Base-by-base conservation (phyloP, 352 stramenopile genomes). In the Phytophthora palmivora region DNA sequence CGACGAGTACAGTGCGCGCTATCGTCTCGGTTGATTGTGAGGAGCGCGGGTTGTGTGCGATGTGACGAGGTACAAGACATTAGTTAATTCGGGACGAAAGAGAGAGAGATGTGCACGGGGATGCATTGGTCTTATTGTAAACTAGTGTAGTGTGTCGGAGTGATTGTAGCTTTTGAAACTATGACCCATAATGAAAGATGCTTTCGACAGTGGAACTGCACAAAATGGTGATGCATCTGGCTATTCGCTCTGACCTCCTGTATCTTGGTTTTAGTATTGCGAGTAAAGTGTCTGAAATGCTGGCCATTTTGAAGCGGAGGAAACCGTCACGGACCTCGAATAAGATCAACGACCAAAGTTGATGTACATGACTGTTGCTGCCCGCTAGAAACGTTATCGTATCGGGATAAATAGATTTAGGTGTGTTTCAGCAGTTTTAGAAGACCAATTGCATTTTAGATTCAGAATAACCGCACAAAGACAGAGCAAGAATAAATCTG, bases 1-100 rank as follows among this genome's bases (percentile, higher is more conserved):
- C 56, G 63, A 62, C 55, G 21, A 55, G 34, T 54, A 53, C 36
- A 53, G 56, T 54, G 56, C 36, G 45, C 56, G 36, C 33, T 62
- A 36, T 41, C 15, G 34, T 39, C 55, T 56, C 42, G 26, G 55
- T 61, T 50, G 36, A 65, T 72, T 47, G 41, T 63, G 56, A 52
- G 24, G 46, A 28, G 54, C 26, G 34, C 21, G 46, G 46, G 56
- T 43, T 49, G 56, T 26, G 37, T 33, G 32, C 61, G 61, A 70
- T 70, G 54, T 70, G 61, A 65, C 61, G 37, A 70, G 53, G 60
- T 59, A 26, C 7, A 12, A 21, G 6, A n/a, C 22, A 43, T 16
- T 6, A 12, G 6, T 44, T 48, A 54, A 33, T 26, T 0, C 11
- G 22, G 53, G 38, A 64, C 38, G 45, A 4, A 58, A 18, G 32